Conservation (phyloP, 1,284 basidiomycete species). For the Mycosarcoma mackinlayi region DNA sequence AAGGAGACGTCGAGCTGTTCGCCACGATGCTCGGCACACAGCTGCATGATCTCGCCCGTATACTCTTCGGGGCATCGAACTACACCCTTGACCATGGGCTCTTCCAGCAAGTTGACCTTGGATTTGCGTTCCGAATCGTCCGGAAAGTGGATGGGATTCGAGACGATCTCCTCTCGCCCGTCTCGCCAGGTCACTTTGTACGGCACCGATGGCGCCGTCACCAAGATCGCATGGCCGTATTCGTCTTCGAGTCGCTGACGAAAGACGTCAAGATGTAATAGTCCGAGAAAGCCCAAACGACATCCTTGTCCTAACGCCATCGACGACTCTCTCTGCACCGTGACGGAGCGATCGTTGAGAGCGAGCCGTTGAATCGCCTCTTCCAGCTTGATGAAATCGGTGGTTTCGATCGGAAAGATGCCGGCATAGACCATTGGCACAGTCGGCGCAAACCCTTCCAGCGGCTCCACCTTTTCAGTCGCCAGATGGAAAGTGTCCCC, state of each 20-base stretch:
- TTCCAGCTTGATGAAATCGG: conserved; percentile 91
- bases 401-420: conserved; percentile 90
- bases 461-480: conserved; percentile 80
- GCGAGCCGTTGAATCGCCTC: conserved; percentile 91
- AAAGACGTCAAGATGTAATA: conserved; percentile 96
- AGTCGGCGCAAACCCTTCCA: conserved; percentile 91
- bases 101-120: conserved; percentile 50
- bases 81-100: conserved; percentile 62
- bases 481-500: conserved; percentile 90
- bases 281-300: conserved; percentile 92
- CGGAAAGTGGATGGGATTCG: conserved; percentile 65
- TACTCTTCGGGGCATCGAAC: conserved; percentile 65
- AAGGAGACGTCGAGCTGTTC: conserved; percentile 59
- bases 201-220: conserved; percentile 65
- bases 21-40: conserved; percentile 66
- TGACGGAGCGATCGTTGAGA: conserved; percentile 88
- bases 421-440: conserved; percentile 99
- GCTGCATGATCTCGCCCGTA: conserved; percentile 66
- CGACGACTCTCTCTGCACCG: conserved; percentile 91
- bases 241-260: conserved; percentile 96
- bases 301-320: conserved; percentile 94
- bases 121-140: conserved; percentile 56
- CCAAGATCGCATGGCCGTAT: conserved; percentile 72
- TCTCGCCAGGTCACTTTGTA: conserved; percentile 60
- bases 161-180: conserved; percentile 50